Base-by-base conservation (phyloP, 305 asterid species). In the Fraxinus baroniana region DNA sequence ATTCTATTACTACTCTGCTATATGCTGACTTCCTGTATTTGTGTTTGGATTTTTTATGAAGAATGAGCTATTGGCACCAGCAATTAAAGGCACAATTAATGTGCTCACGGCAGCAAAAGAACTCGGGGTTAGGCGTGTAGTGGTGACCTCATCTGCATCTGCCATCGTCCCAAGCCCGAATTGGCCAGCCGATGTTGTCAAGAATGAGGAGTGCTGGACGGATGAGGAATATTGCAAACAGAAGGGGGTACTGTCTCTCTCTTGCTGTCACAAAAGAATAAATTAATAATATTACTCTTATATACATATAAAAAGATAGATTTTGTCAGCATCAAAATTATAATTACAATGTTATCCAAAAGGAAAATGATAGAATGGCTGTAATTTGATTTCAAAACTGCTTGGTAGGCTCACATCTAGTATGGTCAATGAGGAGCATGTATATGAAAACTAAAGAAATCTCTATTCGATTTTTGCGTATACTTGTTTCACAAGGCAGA, bases 91-190 rank as follows among this genome's bases (percentile, higher is more conserved):
- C 79, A 95, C 98, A 26, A 85, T 87, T 57, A 94, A 95, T 85
- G 99, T 95, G 12, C 92, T 95, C 84, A 95, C 92, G 83, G 99
- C 97, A 7, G 94, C 99, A 7, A 95, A 94, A 76, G 90, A 91
- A 87, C 86, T 87, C 2, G 98, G 97, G 52, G 95, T 94, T 75
- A 86, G 88, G 87, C 97, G 99, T 70, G 97, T 95, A 84, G 98
- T 95, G 32, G 92, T 95, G 76, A 95, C 99, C 0, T 94, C 99
- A 26, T 95, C 99, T 1, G 0, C 80, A 39, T 91, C 99, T 15
- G 93, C 98, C 2, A 87, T 93, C 30, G 7, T 66, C 33, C 94
- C 94, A 15, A 91, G 95, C 90, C 94, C 95, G 66, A 86, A 85
- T 72, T 91, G 95, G 98, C 97, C 97, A 0, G 89, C 91, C 74